phyloP scores from a whole-genome alignment of 345 rosid genomes.

The Populus nigra region DNA sequence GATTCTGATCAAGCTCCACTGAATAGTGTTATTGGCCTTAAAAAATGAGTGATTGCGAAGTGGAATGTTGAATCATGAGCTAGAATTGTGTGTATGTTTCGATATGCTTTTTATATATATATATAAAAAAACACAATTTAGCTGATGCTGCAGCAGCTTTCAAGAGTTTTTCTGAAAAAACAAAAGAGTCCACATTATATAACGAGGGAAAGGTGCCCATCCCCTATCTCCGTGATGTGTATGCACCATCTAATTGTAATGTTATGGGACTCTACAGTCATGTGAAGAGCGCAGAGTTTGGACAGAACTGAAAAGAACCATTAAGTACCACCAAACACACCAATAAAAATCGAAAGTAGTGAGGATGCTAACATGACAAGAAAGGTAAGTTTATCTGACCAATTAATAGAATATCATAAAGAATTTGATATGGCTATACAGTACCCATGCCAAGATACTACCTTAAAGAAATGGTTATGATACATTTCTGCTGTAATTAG shows the following conservation, averaged over 20 bases:
- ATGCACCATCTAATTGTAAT: slow-evolving; percentile 1
- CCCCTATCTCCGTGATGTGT: slow-evolving; percentile 16
- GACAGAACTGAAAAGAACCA: not conserved
- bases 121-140: not conserved
- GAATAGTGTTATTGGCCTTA: not conserved
- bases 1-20: not conserved
- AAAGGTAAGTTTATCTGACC: too few species aligned
- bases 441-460: not conserved
- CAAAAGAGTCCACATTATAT: not conserved
- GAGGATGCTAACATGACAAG: too few species aligned
- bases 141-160: slow-evolving; percentile 17
- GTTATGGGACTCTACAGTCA: not conserved
- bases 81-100: not conserved
- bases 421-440: not conserved
- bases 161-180: slow-evolving; percentile 15
- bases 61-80: slow-evolving; percentile 20
- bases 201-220: slow-evolving; percentile 1
- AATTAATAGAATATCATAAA: not conserved
- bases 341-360: too few species aligned
- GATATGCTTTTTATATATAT: not conserved
- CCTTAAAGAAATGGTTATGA: not conserved
- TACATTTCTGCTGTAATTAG: not conserved
- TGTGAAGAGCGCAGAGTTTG: not conserved
- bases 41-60: not conserved
- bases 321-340: not conserved